Evolutionary conservation across 2,329 filamentous ascomycete species (phyloP), one percentile per base, ranked within the genome.

Genomic region (Colletotrichum sp.): DNA sequence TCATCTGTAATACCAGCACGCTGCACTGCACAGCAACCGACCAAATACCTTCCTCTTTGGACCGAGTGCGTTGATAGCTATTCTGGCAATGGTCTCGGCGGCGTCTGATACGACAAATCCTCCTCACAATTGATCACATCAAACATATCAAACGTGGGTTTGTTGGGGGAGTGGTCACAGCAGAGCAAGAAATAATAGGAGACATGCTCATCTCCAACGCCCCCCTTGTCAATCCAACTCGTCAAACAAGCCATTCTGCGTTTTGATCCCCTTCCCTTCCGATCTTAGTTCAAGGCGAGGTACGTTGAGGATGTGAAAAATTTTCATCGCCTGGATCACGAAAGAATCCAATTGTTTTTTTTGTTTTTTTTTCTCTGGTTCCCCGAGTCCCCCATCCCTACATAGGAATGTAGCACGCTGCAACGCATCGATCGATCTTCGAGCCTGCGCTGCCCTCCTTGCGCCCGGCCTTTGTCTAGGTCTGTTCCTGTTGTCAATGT

Each of bases 231-330:
- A 69, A 30, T 21, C 26, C 30, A 63, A 63, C 30, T 62, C 71
- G 71, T 55, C 71, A 73, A 73, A 73, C 71, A 62, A 63, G 71
- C 71, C 65, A 63, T 55, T 21, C n/a, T 64, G 71, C 39, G 65
- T 69, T 73, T 70, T 69, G 65, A 69, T 63, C 57, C 71, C 65
- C 30, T 44, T 63, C 57, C 71, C 65, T 44, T 44, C 30, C 64
- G 30, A 49, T 16, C 57, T 62, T 26, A 30, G 65, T 30, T 34
- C 32, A 60, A 39, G 52, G 52, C 32, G 34, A 57, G 49, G 49
- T 65, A 32, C 39, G 26, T 52, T 66, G 24, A 66, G 39, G 39
- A 65, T n/a, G 24, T 55, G 60, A 65, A 52, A 60, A 65, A 0
- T 30, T 52, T 65, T 49, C 26, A 59, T 62, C 26, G 32, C 44